Evolutionary conservation across 139 green algal genomes (phyloP), one percentile per base, ranked within the genome.

Genomic region (Closterium sp.): DNA sequence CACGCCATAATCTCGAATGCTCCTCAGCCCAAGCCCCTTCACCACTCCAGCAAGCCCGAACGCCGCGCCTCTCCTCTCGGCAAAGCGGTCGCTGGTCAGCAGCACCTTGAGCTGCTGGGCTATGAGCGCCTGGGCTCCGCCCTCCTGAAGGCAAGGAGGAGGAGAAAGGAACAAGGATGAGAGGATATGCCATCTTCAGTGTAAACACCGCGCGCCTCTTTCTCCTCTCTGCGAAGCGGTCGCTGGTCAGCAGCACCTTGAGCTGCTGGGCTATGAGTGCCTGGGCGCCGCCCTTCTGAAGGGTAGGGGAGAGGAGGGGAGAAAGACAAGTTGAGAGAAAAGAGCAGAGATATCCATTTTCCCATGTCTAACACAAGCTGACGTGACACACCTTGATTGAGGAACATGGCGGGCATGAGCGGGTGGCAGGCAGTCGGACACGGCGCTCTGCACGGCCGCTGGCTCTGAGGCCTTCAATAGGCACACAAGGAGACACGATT

Each of bases 21-120:
- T 93, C 2, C 94, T 94, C 85, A 99, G 97, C 70, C 98, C 98
- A 50, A 99, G 95, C 27, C 98, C 98, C 94, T 98, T 99, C 0
- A 99, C 97, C 10, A 97, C 90, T 1, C 98, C 98, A 0, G 98
- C 96, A 19, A 99, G 84, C 2, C 98, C 98, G 89, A 97, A 99
- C 0, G 98, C 98, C 17, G 97, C 98, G 42, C 98, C 98, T 6
- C 97, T 95, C 31, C 97, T 96, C 89, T 98, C 96, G 3, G 95
- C 97, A 91, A 97, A 99, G 24, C 38, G 93, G 17, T 93, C 91
- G 28, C 95, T 95, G 4, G 94, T 94, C 21, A 97, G 93, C 31
- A 97, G 92, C 11, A 90, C 90, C 7, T 95, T 34, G 42, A 98
- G 92, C 86, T 99, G 95, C 19, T 89, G 28, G 22, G 88, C 89